Percentiles rank a stretch among this genome's conserved stretches.
phyloP scores from a whole-genome alignment of 176 grass and related monocot species.

The Oryza glaberrima region DNA sequence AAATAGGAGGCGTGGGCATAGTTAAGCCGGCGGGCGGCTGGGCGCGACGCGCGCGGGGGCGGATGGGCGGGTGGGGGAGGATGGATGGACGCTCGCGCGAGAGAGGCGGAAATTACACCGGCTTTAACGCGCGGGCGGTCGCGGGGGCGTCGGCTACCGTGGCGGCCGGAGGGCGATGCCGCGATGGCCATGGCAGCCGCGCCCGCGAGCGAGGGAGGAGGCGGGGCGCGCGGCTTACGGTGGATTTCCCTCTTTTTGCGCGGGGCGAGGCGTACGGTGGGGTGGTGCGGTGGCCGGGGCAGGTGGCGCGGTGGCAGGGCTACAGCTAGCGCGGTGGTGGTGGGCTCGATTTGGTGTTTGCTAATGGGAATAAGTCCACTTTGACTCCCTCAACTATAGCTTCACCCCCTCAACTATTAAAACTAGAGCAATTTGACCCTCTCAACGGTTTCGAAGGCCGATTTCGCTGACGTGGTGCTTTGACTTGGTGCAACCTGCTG shows the following conservation, averaged over 20 bases:
- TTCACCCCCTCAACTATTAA: no score
- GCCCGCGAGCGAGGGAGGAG: neutral
- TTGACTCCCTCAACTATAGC: no score
- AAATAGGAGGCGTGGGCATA: constrained; percentile 34
- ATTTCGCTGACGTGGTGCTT: no score
- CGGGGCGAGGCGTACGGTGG: neutral
- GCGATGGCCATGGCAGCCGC: neutral
- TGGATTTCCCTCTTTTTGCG: neutral
- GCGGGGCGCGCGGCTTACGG: neutral
- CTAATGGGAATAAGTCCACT: no score
- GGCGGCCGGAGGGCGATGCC: neutral
- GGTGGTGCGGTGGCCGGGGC: no score
- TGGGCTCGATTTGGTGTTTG: no score
- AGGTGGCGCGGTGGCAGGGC: no score
- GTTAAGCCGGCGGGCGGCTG: constrained; percentile 5
- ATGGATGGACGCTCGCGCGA: neutral
- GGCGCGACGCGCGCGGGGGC: constrained; percentile 6
- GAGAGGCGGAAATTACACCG: neutral
- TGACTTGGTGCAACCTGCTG: no score
- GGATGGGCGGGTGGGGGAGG: neutral
- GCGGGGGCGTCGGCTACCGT: neutral
- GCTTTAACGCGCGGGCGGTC: neutral
- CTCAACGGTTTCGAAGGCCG: no score
- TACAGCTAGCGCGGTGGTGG: no score
- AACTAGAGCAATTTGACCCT: no score